Conservation (phyloP, 2,329 filamentous ascomycete genomes). For the Capronia coronata region DNA sequence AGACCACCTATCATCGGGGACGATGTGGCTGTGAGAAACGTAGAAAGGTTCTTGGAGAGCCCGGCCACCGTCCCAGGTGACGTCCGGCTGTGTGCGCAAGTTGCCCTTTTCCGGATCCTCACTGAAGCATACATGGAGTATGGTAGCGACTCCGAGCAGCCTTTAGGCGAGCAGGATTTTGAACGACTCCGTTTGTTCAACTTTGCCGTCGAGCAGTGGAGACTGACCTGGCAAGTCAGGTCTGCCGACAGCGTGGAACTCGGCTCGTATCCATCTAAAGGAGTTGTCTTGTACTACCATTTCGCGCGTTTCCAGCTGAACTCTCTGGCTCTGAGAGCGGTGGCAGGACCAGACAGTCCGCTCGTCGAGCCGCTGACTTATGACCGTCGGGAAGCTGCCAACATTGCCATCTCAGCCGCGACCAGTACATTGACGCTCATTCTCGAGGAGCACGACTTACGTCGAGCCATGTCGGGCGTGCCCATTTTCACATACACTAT, state of each 20-base stretch:
- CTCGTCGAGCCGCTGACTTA: constrained; percentile 32
- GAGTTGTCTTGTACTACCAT: constrained; percentile 47
- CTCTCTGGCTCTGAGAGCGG: constrained; percentile 36
- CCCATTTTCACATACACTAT: constrained; percentile 38
- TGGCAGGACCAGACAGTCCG: constrained; percentile 34
- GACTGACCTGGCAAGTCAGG: constrained; percentile 43
- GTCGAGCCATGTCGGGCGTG: constrained; percentile 43
- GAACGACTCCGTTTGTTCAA: constrained; percentile 43
- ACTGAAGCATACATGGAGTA: constrained; percentile 50
- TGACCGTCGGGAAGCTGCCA: constrained; percentile 41
- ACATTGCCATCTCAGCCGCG: constrained; percentile 43
- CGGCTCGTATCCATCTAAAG: constrained; percentile 46
- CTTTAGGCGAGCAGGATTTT: constrained; percentile 47
- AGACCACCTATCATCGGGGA: constrained; percentile 53
- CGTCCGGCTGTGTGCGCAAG: constrained; percentile 51
- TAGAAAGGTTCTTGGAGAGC: constrained; percentile 49
- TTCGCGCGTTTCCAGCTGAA: constrained; percentile 50
- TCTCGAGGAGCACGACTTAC: constrained; percentile 43
- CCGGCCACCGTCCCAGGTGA: constrained; percentile 49
- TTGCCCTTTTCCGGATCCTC: constrained; percentile 52
- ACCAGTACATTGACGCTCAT: constrained; percentile 43
- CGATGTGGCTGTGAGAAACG: constrained; percentile 50
- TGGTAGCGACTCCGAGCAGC: constrained; percentile 49
- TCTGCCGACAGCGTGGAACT: constrained; percentile 43
- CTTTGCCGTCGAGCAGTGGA: constrained; percentile 47